A percentile compares a stretch with the other conserved stretches of the same genome.
Conservation (phyloP, 768 basidiomycete genomes). For the Mycena sanguinolenta region DNA sequence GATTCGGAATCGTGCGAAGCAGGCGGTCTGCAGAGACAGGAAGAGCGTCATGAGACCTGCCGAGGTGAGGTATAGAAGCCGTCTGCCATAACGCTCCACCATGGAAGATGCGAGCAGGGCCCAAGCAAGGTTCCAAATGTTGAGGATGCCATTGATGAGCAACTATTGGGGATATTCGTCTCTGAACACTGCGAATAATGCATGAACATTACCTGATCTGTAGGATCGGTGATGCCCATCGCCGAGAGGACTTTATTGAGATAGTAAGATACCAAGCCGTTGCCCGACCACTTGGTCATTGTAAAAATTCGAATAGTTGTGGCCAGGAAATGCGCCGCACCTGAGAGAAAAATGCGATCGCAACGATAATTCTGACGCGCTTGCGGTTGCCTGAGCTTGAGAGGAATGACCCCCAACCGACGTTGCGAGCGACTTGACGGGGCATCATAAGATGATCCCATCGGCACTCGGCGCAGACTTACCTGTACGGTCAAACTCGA, state of each 20-base stretch:
- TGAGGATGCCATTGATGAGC: conserved; percentile 88
- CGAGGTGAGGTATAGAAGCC: conserved; percentile 75
- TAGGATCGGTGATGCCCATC: conserved; percentile 74
- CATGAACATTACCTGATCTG: conserved; percentile 55
- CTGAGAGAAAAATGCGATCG: conserved; percentile 82
- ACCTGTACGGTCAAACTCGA: conserved; percentile 69
- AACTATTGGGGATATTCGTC: conserved; percentile 61
- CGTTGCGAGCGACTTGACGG: conserved; percentile 59
- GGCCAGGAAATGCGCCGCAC: no score
- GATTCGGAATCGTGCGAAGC: conserved; percentile 61
- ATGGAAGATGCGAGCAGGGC: conserved; percentile 68
- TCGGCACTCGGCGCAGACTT: no score
- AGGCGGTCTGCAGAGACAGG: conserved; percentile 77
- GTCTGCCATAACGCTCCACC: conserved; percentile 77
- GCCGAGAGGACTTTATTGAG: conserved; percentile 78
- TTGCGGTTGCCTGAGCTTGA: conserved; percentile 76
- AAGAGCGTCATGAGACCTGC: conserved; percentile 70
- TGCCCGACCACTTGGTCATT: conserved; percentile 89
- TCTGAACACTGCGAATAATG: no score
- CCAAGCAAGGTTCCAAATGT: conserved; percentile 83
- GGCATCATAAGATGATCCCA: no score
- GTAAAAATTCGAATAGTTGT: no score
- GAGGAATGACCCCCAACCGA: conserved; percentile 80
- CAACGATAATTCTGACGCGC: conserved; percentile 82
- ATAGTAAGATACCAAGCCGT: conserved; percentile 88